These are phyloP conservation scores for Coccomyxa sp. DNA, from an alignment of 139 green algal genomes.

Conservation along the genomic window DNA sequence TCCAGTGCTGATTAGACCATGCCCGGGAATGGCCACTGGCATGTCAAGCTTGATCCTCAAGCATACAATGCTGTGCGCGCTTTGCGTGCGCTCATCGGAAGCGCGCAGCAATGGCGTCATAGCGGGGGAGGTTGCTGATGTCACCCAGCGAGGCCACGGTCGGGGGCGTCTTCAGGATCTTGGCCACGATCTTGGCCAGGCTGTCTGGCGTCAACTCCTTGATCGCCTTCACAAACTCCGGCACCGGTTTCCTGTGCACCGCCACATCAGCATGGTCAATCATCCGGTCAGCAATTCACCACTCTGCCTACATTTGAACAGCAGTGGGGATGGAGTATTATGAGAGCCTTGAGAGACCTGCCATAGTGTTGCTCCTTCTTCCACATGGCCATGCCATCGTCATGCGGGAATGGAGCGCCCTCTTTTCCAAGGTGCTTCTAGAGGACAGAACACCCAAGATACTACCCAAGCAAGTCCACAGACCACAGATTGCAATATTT, in stretches of 20 bases:
- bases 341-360: not conserved
- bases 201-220: constrained; percentile 32
- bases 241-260: constrained; percentile 24
- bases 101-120: constrained; percentile 31
- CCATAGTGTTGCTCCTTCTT: not conserved
- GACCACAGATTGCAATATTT: too few relatives aligned
- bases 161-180: constrained; percentile 44
- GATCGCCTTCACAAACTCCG: constrained; percentile 33
- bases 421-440: too few relatives aligned
- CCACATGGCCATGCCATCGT: too few relatives aligned
- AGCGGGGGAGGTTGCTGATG: constrained; percentile 38
- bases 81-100: constrained; percentile 12
- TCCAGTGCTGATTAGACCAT: too few relatives aligned
- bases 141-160: constrained; percentile 47
- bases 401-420: too few relatives aligned
- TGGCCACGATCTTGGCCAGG: constrained; percentile 29
- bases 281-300: not conserved
- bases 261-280: not conserved
- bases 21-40: too few relatives aligned
- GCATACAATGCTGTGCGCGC: too few relatives aligned
- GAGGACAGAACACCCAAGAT: too few relatives aligned
- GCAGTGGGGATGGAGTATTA: not conserved
- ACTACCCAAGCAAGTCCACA: too few relatives aligned
- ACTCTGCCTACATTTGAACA: not conserved
- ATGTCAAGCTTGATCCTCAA: too few relatives aligned